Conservation (phyloP, 495 filamentous ascomycete genomes). For the Chaetomium fimeti region DNA sequence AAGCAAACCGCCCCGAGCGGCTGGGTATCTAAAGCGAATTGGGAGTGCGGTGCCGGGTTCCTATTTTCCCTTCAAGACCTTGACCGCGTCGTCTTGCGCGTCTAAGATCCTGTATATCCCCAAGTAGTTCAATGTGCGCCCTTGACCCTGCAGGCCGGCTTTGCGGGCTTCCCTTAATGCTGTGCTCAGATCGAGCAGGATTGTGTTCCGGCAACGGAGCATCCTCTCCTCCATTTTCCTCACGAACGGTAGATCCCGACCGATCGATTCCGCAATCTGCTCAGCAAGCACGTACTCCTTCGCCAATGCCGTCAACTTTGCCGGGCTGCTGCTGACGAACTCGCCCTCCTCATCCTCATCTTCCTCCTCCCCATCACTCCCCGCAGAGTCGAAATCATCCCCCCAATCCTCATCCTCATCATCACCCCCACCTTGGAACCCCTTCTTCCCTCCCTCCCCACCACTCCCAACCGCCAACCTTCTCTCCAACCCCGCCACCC, state of each 20-base stretch:
- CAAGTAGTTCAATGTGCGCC: slow-evolving; percentile 65
- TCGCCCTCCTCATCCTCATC: slow-evolving; percentile 26
- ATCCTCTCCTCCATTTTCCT: slow-evolving; percentile 58
- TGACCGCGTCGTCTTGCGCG: slow-evolving; percentile 72
- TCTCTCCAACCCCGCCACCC: slow-evolving; percentile 72
- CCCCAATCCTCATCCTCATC: slow-evolving; percentile 38
- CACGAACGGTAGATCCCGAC: slow-evolving; percentile 42
- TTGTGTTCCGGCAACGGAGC: slow-evolving; percentile 59
- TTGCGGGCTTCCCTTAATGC: slow-evolving; percentile 70
- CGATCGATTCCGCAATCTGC: slow-evolving; percentile 44
- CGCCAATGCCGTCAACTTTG: slow-evolving; percentile 46
- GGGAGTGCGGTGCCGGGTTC: slow-evolving; percentile 5
- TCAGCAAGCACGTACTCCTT: slow-evolving; percentile 44
- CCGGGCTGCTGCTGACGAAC: slow-evolving; percentile 42
- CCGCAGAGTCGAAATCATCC: slow-evolving; percentile 26
- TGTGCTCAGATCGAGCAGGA: slow-evolving; percentile 78
- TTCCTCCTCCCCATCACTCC: slow-evolving; percentile 33
- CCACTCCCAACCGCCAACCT: slow-evolving; percentile 52
- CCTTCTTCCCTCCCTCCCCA: slow-evolving; percentile 20
- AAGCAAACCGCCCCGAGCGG: slow-evolving; percentile 20
- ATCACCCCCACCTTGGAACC: slow-evolving; percentile 33
- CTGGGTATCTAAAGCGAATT: slow-evolving; percentile 36
- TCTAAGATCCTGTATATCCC: slow-evolving; percentile 74
- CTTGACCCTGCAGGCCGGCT: slow-evolving; percentile 53
- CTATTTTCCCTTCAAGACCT: slow-evolving; percentile 57